Conservation (phyloP, 2,329 filamentous ascomycete species). For the Nothophoma quercina region DNA sequence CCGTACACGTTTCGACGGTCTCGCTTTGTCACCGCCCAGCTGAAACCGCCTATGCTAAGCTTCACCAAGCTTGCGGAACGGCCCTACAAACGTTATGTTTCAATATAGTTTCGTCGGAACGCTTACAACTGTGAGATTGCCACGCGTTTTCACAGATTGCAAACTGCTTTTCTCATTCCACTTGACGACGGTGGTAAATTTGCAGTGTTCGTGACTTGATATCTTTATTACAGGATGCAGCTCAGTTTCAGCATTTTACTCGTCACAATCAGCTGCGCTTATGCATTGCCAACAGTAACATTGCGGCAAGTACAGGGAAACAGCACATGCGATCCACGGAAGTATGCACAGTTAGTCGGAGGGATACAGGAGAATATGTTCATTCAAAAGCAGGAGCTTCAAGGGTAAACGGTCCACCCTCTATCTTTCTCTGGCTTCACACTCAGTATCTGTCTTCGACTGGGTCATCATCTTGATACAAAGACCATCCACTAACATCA, state of each 20-base stretch:
- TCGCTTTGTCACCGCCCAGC: not conserved
- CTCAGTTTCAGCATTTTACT: not conserved
- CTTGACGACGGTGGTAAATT: no score
- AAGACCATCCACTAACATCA: not conserved
- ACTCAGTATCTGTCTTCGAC: no score
- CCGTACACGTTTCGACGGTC: not conserved
- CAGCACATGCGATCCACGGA: constrained; percentile 1
- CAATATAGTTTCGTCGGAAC: constrained; percentile 6
- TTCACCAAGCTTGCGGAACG: constrained; percentile 13
- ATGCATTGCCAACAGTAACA: not conserved
- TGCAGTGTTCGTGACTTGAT: no score
- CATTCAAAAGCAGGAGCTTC: constrained; percentile 31
- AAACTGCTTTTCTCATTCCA: not conserved
- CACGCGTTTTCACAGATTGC: not conserved
- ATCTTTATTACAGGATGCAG: not conserved
- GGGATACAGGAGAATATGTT: constrained; percentile 32
- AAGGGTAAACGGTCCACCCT: constrained; percentile 18
- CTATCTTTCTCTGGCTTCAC: not conserved
- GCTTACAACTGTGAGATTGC: not conserved
- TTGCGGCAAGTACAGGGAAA: not conserved
- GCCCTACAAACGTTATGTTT: constrained; percentile 7
- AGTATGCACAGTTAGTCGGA: constrained; percentile 12
- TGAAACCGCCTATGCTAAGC: constrained; percentile 15
- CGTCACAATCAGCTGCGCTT: not conserved
- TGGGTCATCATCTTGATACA: no score